Percentiles rank a stretch among this genome's conserved stretches.
Evolutionary conservation across 768 basidiomycete species (phyloP).

Genomic region (Russula sp.): DNA sequence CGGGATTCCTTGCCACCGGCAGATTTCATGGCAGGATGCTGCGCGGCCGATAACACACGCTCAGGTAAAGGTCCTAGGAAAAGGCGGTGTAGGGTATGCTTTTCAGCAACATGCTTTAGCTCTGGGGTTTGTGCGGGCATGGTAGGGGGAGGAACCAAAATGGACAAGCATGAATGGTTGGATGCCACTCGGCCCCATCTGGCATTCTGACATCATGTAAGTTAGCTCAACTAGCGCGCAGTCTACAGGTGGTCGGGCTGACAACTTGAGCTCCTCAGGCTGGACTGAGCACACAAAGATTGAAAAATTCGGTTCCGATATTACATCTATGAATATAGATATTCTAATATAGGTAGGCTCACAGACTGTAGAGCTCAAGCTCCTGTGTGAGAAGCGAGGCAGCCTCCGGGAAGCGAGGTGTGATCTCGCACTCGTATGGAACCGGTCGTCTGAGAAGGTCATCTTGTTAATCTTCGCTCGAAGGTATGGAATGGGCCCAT

Average conservation of each 20-base stretch:
- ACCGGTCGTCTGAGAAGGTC: conserved; percentile 12
- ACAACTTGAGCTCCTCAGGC: too few relatives aligned
- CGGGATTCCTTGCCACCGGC: conserved; percentile 16
- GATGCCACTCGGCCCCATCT: background rate
- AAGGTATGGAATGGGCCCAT: background rate
- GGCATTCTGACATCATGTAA: background rate
- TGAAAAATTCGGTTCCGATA: background rate
- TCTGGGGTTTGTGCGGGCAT: conserved; percentile 12
- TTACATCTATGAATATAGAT: background rate
- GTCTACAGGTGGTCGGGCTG: too few relatives aligned
- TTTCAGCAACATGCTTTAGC: conserved; percentile 15
- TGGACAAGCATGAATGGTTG: background rate
- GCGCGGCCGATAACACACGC: conserved; percentile 40
- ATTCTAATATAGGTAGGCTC: background rate
- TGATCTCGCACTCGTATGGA: conserved; percentile 17
- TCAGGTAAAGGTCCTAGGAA: conserved; percentile 79
- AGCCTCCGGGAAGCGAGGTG: conserved; percentile 20
- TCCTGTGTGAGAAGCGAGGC: conserved; percentile 1
- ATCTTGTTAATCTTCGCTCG: background rate
- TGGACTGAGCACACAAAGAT: too few relatives aligned
- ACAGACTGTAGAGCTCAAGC: conserved; percentile 15
- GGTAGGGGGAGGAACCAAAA: conserved; percentile 11
- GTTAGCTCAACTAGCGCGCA: too few relatives aligned
- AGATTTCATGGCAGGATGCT: conserved; percentile 10
- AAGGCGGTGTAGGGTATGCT: conserved; percentile 44